Conservation (phyloP, 1,284 basidiomycete species). For the Anthracocystis walkeri region DNA sequence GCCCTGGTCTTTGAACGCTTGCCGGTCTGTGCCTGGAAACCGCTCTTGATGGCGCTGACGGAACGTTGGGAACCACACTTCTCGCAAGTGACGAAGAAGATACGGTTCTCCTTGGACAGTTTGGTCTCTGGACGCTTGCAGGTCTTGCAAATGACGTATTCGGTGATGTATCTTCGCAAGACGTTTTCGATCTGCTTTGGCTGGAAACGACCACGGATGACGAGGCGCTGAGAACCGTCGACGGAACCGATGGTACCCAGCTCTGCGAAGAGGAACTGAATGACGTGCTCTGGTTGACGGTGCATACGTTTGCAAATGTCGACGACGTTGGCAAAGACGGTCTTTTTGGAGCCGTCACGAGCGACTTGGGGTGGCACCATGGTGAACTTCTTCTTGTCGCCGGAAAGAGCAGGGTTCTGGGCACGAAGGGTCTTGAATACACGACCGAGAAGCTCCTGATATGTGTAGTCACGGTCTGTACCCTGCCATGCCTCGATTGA, state of each 20-base stretch:
- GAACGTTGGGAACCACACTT: slow-evolving; percentile 91
- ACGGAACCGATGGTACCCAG: slow-evolving; percentile 97
- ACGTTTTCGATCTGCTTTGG: slow-evolving; percentile 99
- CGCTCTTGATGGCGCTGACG: slow-evolving; percentile 96
- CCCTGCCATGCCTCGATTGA: slow-evolving; percentile 77
- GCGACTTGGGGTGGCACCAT: slow-evolving; percentile 96
- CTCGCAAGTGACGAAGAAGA: slow-evolving; percentile 99
- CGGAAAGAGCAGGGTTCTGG: slow-evolving; percentile 88
- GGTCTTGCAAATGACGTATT: slow-evolving; percentile 99
- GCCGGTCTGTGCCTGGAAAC: slow-evolving; percentile 97
- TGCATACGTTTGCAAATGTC: slow-evolving; percentile 99
- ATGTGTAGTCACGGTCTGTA: slow-evolving; percentile 93
- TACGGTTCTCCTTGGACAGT: slow-evolving; percentile 95
- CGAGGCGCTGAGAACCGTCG: slow-evolving; percentile 89
- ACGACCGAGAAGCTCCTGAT: slow-evolving; percentile 92
- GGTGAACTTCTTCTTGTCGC: slow-evolving; percentile 87
- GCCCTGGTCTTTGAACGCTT: slow-evolving; percentile 68
- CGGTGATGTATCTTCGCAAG: slow-evolving; percentile 94
- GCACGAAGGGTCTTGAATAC: slow-evolving; percentile 92
- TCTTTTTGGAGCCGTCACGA: slow-evolving; percentile 94
- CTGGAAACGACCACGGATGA: slow-evolving; percentile 98
- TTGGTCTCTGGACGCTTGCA: slow-evolving; percentile 98
- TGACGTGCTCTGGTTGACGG: slow-evolving; percentile 98
- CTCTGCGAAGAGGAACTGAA: slow-evolving; percentile 96
- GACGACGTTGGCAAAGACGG: slow-evolving; percentile 93